Conservation (phyloP, 495 filamentous ascomycete species). For the Physcia stellaris region DNA sequence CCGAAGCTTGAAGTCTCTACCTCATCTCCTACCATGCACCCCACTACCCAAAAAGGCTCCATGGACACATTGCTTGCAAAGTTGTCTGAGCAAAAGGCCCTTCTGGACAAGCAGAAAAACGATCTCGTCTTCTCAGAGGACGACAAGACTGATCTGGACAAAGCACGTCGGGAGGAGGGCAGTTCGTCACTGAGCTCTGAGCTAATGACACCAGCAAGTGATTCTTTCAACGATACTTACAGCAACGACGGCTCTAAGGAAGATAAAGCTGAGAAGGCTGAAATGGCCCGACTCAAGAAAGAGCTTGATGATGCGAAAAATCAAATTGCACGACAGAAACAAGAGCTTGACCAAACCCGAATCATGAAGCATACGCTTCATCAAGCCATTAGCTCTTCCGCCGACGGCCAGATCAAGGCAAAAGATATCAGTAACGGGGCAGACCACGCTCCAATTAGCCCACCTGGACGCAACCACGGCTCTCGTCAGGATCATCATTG, state of each 20-base stretch:
- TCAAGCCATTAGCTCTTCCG: conserved; percentile 51
- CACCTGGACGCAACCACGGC: too few species aligned
- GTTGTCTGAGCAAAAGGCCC: conserved; percentile 50
- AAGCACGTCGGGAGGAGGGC: conserved; percentile 24
- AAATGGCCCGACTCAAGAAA: conserved; percentile 45
- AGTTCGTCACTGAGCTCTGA: conserved; percentile 37
- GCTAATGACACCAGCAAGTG: conserved; percentile 43
- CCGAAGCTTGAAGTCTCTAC: conserved; percentile 33
- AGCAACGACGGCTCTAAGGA: conserved; percentile 14
- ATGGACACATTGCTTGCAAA: conserved; percentile 52
- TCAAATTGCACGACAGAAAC: conserved; percentile 68
- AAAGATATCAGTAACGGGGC: too few species aligned
- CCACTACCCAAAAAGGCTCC: conserved; percentile 20
- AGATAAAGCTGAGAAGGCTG: conserved; percentile 24
- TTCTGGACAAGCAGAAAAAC: conserved; percentile 41
- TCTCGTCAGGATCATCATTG: conserved; percentile 26
- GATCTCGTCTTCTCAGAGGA: conserved; percentile 31
- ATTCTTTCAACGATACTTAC: conserved; percentile 28
- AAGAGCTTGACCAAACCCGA: conserved; percentile 69
- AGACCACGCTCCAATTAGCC: too few species aligned
- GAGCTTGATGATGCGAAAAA: conserved; percentile 69
- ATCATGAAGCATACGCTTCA: conserved; percentile 63
- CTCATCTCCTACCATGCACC: conserved; percentile 15
- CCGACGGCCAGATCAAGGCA: conserved; percentile 25
- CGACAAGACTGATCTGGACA: conserved; percentile 17